Percentiles rank a stretch among this genome's conserved stretches.
These are phyloP conservation scores for Favolaschia claudopus DNA, from an alignment of 768 basidiomycete genomes.

Conservation along the genomic window DNA sequence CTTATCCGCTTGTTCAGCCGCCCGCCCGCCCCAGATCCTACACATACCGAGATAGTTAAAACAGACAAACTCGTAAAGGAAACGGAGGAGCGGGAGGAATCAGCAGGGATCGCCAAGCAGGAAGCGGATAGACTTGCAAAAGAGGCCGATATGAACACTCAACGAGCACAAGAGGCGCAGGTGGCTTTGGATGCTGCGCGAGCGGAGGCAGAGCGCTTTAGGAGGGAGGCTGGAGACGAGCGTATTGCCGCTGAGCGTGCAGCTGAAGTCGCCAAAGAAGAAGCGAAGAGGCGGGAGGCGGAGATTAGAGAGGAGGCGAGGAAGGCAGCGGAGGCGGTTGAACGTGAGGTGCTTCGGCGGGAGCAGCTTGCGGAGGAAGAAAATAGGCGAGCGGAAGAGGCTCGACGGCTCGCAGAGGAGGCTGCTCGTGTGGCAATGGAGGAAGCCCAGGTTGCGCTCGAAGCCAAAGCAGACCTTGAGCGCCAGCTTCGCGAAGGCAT, in stretches of 20 bases:
- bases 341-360: constrained; percentile 36
- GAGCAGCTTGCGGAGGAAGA: constrained; percentile 36
- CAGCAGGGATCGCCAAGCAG: not conserved
- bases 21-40: not conserved
- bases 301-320: not conserved
- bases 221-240: not conserved
- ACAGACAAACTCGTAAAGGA: not conserved
- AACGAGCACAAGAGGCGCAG: not conserved
- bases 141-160: not conserved
- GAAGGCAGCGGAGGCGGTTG: constrained; percentile 18
- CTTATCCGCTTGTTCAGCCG: not conserved
- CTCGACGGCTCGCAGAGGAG: not conserved
- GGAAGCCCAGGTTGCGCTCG: not conserved
- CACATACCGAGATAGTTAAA: not conserved
- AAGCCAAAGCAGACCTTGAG: not conserved
- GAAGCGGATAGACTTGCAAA: not conserved
- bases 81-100: not conserved
- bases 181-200: not conserved
- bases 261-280: not conserved
- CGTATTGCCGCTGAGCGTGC: no score
- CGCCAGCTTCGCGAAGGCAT: constrained; percentile 17
- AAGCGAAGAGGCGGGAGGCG: not conserved
- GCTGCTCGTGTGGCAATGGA: not conserved
- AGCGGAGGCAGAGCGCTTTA: not conserved
- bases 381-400: not conserved